Conservation (phyloP, 2,329 filamentous ascomycete species). For the Orbilia ellipsospora region DNA sequence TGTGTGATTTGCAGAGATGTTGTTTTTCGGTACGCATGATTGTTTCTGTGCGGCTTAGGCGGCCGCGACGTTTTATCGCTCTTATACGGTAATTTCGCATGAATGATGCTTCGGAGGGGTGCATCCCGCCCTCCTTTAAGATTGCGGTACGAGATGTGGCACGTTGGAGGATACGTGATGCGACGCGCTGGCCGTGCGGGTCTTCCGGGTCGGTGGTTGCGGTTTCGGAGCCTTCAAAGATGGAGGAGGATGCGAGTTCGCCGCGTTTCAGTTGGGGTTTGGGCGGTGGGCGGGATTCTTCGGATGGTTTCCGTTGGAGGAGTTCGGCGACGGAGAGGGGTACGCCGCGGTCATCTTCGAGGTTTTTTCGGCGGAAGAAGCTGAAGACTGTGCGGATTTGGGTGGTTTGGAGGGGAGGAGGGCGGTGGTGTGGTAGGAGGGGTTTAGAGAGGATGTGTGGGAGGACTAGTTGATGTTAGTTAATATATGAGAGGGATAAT, state of each 20-base stretch:
- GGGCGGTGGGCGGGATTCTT: constrained; percentile 10
- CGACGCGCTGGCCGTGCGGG: constrained; percentile 37
- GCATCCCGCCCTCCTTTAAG: constrained; percentile 34
- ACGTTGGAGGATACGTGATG: constrained; percentile 28
- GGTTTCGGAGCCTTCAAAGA: constrained; percentile 62
- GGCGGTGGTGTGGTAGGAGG: constrained; percentile 4
- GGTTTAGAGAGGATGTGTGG: constrained; percentile 18
- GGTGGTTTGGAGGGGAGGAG: background rate
- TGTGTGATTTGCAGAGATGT: constrained; percentile 72
- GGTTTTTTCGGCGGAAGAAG: constrained; percentile 44
- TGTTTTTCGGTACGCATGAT: constrained; percentile 67
- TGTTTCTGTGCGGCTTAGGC: constrained; percentile 73
- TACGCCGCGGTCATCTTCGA: constrained; percentile 44
- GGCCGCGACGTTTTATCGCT: constrained; percentile 75
- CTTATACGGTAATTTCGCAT: constrained; percentile 82
- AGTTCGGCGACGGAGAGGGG: constrained; percentile 63
- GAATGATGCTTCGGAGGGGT: constrained; percentile 76
- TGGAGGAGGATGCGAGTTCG: constrained; percentile 66
- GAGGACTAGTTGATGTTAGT: constrained; percentile 34
- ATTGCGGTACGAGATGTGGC: constrained; percentile 67
- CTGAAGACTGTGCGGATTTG: constrained; percentile 42
- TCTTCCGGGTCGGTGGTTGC: constrained; percentile 63
- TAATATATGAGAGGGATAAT: background rate
- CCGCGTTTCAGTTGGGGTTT: constrained; percentile 61
- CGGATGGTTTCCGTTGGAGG: constrained; percentile 57